Conservation (phyloP, 768 basidiomycete genomes). For the Sporobolomyces pararoseus region DNA sequence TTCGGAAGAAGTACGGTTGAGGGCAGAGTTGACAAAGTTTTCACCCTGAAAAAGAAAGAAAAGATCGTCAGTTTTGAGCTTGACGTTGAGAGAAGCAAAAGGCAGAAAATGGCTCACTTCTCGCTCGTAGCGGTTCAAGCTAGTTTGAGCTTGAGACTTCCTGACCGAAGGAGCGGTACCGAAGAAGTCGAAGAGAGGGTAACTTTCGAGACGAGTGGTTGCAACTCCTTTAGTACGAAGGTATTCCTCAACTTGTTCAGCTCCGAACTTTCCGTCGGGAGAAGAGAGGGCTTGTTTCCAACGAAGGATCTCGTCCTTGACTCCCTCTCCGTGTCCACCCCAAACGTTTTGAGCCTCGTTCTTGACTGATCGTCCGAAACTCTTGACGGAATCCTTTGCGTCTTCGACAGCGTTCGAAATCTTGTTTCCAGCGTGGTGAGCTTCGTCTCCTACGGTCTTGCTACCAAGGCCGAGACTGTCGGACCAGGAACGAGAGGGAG, state of each 20-base stretch:
- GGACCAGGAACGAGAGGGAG: background rate
- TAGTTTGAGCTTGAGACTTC: background rate
- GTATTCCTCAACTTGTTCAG: slow-evolving; percentile 23
- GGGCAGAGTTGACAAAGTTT: slow-evolving; percentile 15
- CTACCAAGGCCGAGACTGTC: slow-evolving; percentile 16
- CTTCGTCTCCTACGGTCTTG: background rate
- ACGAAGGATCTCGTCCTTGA: slow-evolving; percentile 14
- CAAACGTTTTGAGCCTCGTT: background rate
- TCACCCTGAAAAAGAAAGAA: background rate
- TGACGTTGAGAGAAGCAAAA: background rate
- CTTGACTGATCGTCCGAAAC: slow-evolving; percentile 5
- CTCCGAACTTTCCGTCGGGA: slow-evolving; percentile 21
- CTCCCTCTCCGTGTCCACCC: slow-evolving; percentile 18
- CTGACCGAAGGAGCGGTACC: slow-evolving; percentile 14
- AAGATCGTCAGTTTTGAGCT: background rate
- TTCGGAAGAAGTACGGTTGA: slow-evolving; percentile 7
- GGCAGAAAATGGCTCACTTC: slow-evolving; percentile 14
- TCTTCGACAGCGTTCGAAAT: slow-evolving; percentile 1
- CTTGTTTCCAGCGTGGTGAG: slow-evolving; percentile 3
- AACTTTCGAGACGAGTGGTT: slow-evolving; percentile 5
- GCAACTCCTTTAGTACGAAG: background rate
- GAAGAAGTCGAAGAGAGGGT: slow-evolving; percentile 32
- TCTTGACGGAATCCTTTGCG: slow-evolving; percentile 11
- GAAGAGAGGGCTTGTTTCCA: slow-evolving; percentile 20
- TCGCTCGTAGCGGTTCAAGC: slow-evolving; percentile 19